phyloP scores from a whole-genome alignment of 176 grass and related monocot species.

The Triticum urartu region DNA sequence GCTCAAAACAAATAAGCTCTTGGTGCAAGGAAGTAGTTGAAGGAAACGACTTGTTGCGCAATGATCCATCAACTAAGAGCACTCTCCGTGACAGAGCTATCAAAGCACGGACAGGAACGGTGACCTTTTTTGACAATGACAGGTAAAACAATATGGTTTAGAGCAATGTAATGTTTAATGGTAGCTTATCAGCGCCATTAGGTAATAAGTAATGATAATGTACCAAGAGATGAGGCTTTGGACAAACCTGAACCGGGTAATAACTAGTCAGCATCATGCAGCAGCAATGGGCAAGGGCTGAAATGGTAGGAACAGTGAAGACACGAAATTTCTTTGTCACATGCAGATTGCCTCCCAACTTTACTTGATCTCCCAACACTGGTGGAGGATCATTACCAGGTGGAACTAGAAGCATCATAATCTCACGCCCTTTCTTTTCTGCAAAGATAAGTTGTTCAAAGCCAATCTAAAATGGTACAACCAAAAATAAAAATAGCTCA shows the following conservation, averaged over 20 bases:
- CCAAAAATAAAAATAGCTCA: slow-evolving; percentile 7
- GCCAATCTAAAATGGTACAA: not conserved
- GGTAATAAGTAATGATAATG: slow-evolving; percentile 26
- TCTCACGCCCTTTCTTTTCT: slow-evolving; percentile 65
- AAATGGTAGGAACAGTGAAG: slow-evolving; percentile 58
- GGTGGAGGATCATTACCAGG: slow-evolving; percentile 69
- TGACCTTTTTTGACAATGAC: slow-evolving; percentile 49
- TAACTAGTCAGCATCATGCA: slow-evolving; percentile 73
- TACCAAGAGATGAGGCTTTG: slow-evolving; percentile 19
- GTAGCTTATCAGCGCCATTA: slow-evolving; percentile 6
- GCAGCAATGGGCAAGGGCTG: slow-evolving; percentile 71
- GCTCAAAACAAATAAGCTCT: slow-evolving; percentile 86
- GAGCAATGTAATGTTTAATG: not conserved
- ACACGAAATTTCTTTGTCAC: slow-evolving; percentile 63
- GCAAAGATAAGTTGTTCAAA: slow-evolving; percentile 34
- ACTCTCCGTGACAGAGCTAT: slow-evolving; percentile 64
- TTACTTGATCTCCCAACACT: slow-evolving; percentile 45
- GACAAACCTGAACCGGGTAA: slow-evolving; percentile 78
- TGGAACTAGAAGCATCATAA: slow-evolving; percentile 78
- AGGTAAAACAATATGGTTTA: slow-evolving; percentile 22
- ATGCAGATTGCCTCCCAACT: slow-evolving; percentile 41
- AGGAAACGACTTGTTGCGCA: slow-evolving; percentile 54
- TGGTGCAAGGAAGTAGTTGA: slow-evolving; percentile 92
- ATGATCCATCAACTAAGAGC: slow-evolving; percentile 66
- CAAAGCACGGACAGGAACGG: slow-evolving; percentile 60